Conservation (phyloP, 495 filamentous ascomycete species). For the Aspergillus taichungensis region DNA sequence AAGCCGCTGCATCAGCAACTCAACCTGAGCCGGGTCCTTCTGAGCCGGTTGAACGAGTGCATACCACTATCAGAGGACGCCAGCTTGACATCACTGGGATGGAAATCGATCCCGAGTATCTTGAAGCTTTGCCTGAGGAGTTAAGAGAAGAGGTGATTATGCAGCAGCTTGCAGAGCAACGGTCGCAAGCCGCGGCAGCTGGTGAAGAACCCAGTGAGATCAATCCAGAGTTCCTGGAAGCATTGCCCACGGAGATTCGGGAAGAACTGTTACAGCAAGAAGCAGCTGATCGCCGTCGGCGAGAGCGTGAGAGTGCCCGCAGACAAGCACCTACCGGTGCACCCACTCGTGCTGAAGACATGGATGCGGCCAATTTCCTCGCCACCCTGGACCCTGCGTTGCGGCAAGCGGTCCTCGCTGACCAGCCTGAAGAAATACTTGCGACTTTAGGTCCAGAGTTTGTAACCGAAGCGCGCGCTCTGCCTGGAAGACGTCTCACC, state of each 20-base stretch:
- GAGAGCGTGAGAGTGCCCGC: slow-evolving; percentile 71
- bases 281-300: slow-evolving; percentile 75
- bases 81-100: slow-evolving; percentile 86
- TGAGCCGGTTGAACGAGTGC: slow-evolving; percentile 50
- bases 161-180: slow-evolving; percentile 71
- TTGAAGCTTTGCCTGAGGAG: slow-evolving; percentile 90
- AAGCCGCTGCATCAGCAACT: slow-evolving; percentile 19
- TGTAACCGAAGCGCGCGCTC: slow-evolving; percentile 72
- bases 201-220: slow-evolving; percentile 83
- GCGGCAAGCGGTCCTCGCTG: slow-evolving; percentile 76
- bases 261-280: slow-evolving; percentile 86
- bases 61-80: slow-evolving; percentile 73
- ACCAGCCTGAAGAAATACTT: slow-evolving; percentile 83
- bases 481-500: slow-evolving; percentile 51
- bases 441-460: slow-evolving; percentile 78
- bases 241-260: slow-evolving; percentile 81
- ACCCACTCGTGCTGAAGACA: slow-evolving; percentile 62
- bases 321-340: slow-evolving; percentile 44
- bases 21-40: slow-evolving; percentile 38
- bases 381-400: slow-evolving; percentile 81
- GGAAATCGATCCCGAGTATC: slow-evolving; percentile 88
- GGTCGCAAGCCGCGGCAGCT: slow-evolving; percentile 67
- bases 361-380: slow-evolving; percentile 89
- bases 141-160: slow-evolving; percentile 92
- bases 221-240: slow-evolving; percentile 88